Conservation (phyloP, 2,329 filamentous ascomycete species). For the Tolypocladium nubicola region DNA sequence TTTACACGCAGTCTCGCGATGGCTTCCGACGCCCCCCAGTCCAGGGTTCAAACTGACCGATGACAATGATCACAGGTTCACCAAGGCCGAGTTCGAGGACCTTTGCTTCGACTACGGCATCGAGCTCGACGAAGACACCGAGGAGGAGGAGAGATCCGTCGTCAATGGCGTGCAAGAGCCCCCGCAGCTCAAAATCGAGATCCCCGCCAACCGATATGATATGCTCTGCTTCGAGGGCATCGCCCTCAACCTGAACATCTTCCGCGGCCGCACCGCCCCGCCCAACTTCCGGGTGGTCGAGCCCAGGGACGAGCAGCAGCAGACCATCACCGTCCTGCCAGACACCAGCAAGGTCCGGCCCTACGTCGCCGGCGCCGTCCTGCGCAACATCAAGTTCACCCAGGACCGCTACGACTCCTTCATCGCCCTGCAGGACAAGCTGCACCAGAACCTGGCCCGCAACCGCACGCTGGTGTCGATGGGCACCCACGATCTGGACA, state of each 20-base stretch:
- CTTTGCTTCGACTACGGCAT: constrained; percentile 98
- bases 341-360: constrained; percentile 71
- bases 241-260: constrained; percentile 90
- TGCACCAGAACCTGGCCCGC: constrained; percentile 90
- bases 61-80: constrained; percentile 47
- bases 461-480: constrained; percentile 93
- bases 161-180: constrained; percentile 74
- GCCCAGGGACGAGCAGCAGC: constrained; percentile 61
- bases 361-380: constrained; percentile 78
- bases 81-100: constrained; percentile 90
- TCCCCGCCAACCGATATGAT: constrained; percentile 87
- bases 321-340: constrained; percentile 71
- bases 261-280: constrained; percentile 63
- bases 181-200: constrained; percentile 94
- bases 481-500: constrained; percentile 93
- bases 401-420: constrained; percentile 90
- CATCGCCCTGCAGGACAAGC: constrained; percentile 94
- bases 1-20: constrained; percentile 8
- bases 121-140: constrained; percentile 93
- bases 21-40: constrained; percentile 3
- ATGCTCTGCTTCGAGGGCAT: constrained; percentile 98
- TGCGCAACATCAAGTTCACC: constrained; percentile 86
- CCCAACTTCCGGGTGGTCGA: constrained; percentile 72
- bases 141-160: constrained; percentile 61
- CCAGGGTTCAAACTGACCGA: constrained; percentile 8